phyloP scores from a whole-genome alignment of 2,329 filamentous ascomycete species.

The Phaeoacremonium minimum region DNA sequence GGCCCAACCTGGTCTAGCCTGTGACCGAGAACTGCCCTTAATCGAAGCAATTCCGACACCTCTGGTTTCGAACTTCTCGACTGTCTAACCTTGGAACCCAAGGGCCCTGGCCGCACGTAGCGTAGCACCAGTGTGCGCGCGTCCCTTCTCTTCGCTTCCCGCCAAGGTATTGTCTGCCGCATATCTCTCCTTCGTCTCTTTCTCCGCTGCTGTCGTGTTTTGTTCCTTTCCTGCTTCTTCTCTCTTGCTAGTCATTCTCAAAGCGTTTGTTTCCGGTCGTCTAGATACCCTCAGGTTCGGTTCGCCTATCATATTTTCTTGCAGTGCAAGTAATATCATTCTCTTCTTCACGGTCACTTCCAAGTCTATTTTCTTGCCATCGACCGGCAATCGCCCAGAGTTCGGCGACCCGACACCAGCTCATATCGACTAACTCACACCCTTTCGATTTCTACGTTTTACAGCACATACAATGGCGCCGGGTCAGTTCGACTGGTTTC shows the following conservation, averaged over 20 bases:
- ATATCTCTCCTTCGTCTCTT: background rate
- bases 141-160: background rate
- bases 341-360: no score
- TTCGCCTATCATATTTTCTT: no score
- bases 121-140: constrained; percentile 7
- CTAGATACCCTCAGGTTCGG: no score
- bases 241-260: no score
- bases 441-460: background rate
- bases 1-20: constrained; percentile 1
- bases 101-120: background rate
- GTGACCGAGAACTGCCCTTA: constrained; percentile 7
- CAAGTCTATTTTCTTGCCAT: no score
- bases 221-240: constrained; percentile 13
- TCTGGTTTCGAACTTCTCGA: constrained; percentile 21
- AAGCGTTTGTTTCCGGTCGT: no score
- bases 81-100: no score
- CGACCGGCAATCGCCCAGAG: no score
- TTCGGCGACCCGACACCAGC: no score
- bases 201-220: background rate
- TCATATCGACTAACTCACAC: no score
- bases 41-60: constrained; percentile 16
- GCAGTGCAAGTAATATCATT: no score
- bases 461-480: constrained; percentile 24
- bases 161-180: no score
- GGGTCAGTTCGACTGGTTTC: constrained; percentile 55